Percentiles rank a stretch among this genome's conserved stretches.
Conservation (phyloP, 2,329 filamentous ascomycete genomes). For the Chaetomiaceae sp. region DNA sequence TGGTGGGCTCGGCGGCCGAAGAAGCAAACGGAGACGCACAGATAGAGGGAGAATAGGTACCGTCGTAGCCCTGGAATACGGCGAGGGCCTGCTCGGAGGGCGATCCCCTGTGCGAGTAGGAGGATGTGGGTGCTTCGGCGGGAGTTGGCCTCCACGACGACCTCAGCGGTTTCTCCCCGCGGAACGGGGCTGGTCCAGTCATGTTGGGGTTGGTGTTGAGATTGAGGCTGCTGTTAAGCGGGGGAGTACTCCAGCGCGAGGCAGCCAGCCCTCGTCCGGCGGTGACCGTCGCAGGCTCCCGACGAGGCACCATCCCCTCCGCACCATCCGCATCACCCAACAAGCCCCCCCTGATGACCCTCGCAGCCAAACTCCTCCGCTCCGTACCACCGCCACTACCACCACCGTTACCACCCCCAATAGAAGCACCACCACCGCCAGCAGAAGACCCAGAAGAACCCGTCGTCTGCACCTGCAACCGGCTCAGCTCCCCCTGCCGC, state of each 20-base stretch:
- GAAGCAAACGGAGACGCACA: background rate
- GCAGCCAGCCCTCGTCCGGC: background rate
- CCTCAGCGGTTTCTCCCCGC: too few relatives aligned
- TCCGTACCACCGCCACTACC: background rate
- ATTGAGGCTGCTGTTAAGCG: too few relatives aligned
- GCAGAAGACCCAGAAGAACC: too few relatives aligned
- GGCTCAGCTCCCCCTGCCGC: constrained; percentile 44
- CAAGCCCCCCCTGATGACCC: background rate
- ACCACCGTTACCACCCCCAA: background rate
- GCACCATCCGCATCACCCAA: too few relatives aligned
- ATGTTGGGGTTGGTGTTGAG: background rate
- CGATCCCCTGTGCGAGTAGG: background rate
- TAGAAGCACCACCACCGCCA: background rate
- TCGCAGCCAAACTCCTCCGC: background rate
- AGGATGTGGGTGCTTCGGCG: too few relatives aligned
- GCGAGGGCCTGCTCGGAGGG: background rate
- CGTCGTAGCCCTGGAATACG: background rate
- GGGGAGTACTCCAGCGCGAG: constrained; percentile 5
- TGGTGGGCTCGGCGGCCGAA: background rate
- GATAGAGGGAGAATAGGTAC: background rate
- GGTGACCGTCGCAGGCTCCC: too few relatives aligned
- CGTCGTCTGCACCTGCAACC: too few relatives aligned
- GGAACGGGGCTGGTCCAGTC: too few relatives aligned
- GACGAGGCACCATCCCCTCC: too few relatives aligned
- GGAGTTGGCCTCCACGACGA: too few relatives aligned